These are phyloP conservation scores for Thalia dealbata DNA, from an alignment of 176 grass and related monocot genomes.

Conservation along the genomic window DNA sequence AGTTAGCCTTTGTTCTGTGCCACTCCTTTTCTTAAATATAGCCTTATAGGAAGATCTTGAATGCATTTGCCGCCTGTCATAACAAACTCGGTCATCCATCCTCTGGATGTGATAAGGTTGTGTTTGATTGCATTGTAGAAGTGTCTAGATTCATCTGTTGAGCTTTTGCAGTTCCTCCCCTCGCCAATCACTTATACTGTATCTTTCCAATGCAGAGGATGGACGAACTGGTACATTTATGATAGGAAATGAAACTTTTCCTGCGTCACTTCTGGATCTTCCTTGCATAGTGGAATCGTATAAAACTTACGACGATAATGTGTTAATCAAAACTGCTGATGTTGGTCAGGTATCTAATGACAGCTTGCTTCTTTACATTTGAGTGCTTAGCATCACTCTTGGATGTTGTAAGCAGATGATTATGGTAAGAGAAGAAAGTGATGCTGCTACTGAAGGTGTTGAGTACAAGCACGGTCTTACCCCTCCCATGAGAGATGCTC, in stretches of 20 bases:
- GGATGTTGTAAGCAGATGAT: constrained; percentile 51
- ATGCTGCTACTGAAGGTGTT: constrained; percentile 68
- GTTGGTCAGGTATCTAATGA: constrained; percentile 54
- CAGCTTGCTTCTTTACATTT: not conserved
- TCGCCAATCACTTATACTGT: too few relatives aligned
- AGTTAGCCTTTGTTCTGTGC: too few relatives aligned
- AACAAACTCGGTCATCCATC: too few relatives aligned
- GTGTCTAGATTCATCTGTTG: too few relatives aligned
- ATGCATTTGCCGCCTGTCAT: too few relatives aligned
- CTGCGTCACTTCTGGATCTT: constrained; percentile 79
- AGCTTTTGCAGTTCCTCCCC: too few relatives aligned
- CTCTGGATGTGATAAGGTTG: too few relatives aligned
- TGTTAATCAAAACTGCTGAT: constrained; percentile 87
- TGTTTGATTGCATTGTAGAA: too few relatives aligned
- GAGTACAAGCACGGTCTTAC: constrained; percentile 91
- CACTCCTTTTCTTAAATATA: too few relatives aligned
- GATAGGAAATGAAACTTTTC: constrained; percentile 63
- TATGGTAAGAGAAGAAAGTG: constrained; percentile 68
- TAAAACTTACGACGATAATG: constrained; percentile 86
- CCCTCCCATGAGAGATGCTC: constrained; percentile 85
- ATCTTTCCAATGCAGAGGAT: constrained; percentile 46
- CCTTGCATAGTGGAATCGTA: constrained; percentile 67
- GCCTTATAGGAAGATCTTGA: too few relatives aligned
- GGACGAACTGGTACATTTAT: constrained; percentile 86
- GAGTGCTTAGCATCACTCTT: not conserved